phyloP scores from a whole-genome alignment of 768 basidiomycete genomes.

The Naganishia onofrii region DNA sequence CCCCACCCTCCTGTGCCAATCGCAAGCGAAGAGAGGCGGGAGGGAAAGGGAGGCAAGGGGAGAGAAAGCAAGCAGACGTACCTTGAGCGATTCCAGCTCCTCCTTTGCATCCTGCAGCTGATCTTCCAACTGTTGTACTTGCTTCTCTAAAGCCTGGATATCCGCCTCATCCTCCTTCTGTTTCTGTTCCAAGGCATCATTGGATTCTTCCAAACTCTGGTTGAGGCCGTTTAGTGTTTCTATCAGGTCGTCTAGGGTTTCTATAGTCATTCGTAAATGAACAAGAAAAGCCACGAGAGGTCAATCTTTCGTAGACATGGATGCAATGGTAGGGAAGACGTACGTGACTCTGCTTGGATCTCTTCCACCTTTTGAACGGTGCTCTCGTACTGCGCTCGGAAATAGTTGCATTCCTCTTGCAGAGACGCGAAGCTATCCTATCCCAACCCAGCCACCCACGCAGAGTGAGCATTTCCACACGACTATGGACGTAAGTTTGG shows the following conservation, averaged over 20 bases:
- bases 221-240: slow-evolving; percentile 18
- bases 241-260: slow-evolving; percentile 16
- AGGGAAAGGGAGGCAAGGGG: too few relatives aligned
- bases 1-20: too few relatives aligned
- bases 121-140: neutral
- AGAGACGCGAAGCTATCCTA: slow-evolving; percentile 1
- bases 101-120: neutral
- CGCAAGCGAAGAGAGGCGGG: too few relatives aligned
- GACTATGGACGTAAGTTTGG: neutral
- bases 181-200: slow-evolving; percentile 17
- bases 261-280: neutral
- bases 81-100: slow-evolving; percentile 1
- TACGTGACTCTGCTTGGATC: slow-evolving; percentile 23
- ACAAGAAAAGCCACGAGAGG: too few relatives aligned
- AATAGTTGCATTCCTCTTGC: slow-evolving; percentile 19
- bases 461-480: too few relatives aligned
- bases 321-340: neutral
- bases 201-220: slow-evolving; percentile 15
- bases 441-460: too few relatives aligned
- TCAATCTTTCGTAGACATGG: neutral
- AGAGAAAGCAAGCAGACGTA: neutral
- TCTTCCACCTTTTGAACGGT: slow-evolving; percentile 17
- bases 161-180: slow-evolving; percentile 20
- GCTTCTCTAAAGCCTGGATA: slow-evolving; percentile 2
- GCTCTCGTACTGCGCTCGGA: slow-evolving; percentile 15